Base-by-base conservation (phyloP, 305 asterid genomes). In the Caryopteris hybrid region DNA sequence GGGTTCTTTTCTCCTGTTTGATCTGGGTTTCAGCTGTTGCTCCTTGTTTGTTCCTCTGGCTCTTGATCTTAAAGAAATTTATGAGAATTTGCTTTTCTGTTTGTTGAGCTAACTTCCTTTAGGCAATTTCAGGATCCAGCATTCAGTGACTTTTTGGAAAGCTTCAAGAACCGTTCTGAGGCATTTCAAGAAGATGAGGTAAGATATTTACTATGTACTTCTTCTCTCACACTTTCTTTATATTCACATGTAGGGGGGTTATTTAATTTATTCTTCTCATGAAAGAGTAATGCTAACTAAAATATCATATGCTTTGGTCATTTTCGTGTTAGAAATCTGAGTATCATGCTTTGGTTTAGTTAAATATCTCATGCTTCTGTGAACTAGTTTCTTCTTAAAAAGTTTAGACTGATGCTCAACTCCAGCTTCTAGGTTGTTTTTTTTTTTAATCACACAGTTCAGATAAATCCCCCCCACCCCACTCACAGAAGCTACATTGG, bases 61-160 rank as follows among this genome's bases (percentile, higher is more conserved):
- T 12, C 46, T 58, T 20, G 34, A 46, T 64, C 46, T 56, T 45
- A 50, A 51, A 64, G 52, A 50, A 65, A 13, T 42, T 34, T 61
- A 34, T 17, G 12, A 59, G n/a, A 33, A 42, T 21, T 9, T 46
- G 22, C 9, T 42, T 43, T 31, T 17, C 52, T 33, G 57, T 70
- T 47, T 59, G 33, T 25, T 76, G 59, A 72, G 55, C 45, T 61
- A 66, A 60, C 70, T 64, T 71, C 38, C 59, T 71, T 65, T 71
- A 71, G n/a, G 61, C n/a, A 62, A 73, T 70, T 68, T 61, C 94
- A 88, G 96, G 88, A 88, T 77, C 91, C 94, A 33, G 79, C 79
- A 22, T 88, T 88, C 85, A 65, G 65, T 29, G 78, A 83, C 72
- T 83, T 84, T 74, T 77, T 88, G 63, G 86, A 86, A 74, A 86